Evolutionary conservation across 495 filamentous ascomycete species (phyloP).

Genomic region (Xylaria flabelliformis): DNA sequence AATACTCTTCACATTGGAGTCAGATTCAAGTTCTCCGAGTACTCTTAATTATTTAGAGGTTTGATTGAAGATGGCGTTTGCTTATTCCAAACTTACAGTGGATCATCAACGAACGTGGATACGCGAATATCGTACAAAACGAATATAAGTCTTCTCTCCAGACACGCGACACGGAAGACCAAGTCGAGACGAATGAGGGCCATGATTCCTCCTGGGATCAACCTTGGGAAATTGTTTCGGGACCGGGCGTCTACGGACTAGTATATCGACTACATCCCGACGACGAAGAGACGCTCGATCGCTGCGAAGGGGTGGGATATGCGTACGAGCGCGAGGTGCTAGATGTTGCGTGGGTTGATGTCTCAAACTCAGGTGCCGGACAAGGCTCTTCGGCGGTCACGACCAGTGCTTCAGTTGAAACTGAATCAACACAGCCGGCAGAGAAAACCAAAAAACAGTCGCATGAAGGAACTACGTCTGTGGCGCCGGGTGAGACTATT

Average conservation of each 20-base stretch:
- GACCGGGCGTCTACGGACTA: conserved; percentile 47
- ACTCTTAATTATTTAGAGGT: neutral
- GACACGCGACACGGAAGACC: conserved; percentile 2
- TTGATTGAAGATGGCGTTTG: too few species aligned
- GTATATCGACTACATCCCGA: conserved; percentile 43
- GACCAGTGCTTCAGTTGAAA: neutral
- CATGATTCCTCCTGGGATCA: neutral
- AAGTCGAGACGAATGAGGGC: neutral
- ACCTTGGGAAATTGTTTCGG: neutral
- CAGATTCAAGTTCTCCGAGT: neutral
- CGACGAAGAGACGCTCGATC: conserved; percentile 45
- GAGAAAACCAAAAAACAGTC: neutral
- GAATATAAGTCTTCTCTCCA: neutral
- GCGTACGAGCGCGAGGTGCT: conserved; percentile 45
- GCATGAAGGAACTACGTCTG: neutral
- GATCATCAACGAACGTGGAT: conserved; percentile 53
- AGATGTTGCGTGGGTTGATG: conserved; percentile 31
- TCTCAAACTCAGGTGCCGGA: neutral
- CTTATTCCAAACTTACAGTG: conserved; percentile 29
- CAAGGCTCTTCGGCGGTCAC: neutral
- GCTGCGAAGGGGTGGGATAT: conserved; percentile 45
- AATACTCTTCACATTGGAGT: too few species aligned
- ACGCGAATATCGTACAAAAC: conserved; percentile 47
- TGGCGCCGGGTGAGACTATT: conserved; percentile 16
- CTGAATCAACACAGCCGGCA: neutral